These are phyloP conservation scores for Globisporangium echinulatum DNA, from an alignment of 352 stramenopile genomes.

Conservation along the genomic window DNA sequence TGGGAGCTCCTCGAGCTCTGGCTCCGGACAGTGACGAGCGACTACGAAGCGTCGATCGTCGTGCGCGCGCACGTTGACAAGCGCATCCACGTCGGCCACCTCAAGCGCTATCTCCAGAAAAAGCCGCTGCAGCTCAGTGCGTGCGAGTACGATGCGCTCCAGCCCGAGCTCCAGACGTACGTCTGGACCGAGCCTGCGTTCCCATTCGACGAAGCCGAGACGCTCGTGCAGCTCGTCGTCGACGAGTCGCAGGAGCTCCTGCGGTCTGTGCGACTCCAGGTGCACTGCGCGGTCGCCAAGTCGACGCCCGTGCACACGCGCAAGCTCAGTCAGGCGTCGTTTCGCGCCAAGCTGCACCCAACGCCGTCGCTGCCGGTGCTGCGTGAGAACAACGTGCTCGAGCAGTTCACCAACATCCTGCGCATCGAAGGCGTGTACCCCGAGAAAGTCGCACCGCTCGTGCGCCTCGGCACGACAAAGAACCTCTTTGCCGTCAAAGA, in stretches of 20 bases:
- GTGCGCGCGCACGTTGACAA: conserved; percentile 79
- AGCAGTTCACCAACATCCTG: conserved; percentile 55
- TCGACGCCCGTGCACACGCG: conserved; percentile 35
- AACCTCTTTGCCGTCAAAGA: conserved; percentile 32
- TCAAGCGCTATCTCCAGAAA: conserved; percentile 37
- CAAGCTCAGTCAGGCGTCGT: conserved; percentile 20
- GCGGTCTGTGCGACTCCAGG: conserved; percentile 56
- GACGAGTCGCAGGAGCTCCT: conserved; percentile 57
- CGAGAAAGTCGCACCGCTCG: conserved; percentile 42
- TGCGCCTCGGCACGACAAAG: conserved; percentile 48
- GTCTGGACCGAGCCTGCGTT: conserved; percentile 82
- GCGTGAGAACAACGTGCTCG: conserved; percentile 57
- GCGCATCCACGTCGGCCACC: conserved; percentile 37
- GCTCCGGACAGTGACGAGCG: conserved; percentile 32
- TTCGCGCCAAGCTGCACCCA: conserved; percentile 35
- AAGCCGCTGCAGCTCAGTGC: conserved; percentile 23
- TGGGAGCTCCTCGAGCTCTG: conserved; percentile 53
- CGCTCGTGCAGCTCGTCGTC: conserved; percentile 77
- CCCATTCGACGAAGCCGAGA: conserved; percentile 75
- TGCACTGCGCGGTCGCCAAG: conserved; percentile 45
- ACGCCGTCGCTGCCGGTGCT: conserved; percentile 29
- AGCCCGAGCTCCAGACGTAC: conserved; percentile 64
- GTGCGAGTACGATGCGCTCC: conserved; percentile 34
- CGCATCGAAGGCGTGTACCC: conserved; percentile 53
- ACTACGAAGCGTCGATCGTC: conserved; percentile 83